Evolutionary conservation across 352 stramenopile genomes (phyloP), one percentile per base, ranked within the genome.

Genomic region (Phytophthora sansomeana): DNA sequence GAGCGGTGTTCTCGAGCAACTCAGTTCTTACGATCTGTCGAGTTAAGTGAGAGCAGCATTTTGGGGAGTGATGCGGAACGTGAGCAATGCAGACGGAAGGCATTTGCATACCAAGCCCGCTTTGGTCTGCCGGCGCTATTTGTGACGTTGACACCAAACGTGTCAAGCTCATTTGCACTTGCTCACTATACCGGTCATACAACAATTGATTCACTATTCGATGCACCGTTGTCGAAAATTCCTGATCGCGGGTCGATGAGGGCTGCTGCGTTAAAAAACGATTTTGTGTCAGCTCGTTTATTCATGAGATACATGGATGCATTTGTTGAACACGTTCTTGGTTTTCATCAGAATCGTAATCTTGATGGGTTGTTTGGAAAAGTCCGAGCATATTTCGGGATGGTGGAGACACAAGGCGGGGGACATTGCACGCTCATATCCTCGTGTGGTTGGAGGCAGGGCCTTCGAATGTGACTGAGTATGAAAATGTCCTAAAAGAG

Each of bases 1-100:
- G 16, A 6, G 1, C 21, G 24, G 39, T 46, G 39, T 46, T 46
- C 2, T 24, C 21, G 21, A 24, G 21, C 21, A 24, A 24, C 21
- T 24, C 21, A 24, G 21, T 24, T 24, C 21, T 24, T 24, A 24
- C 21, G 21, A 24, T 24, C 21, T 3, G 21, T 1, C 13, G 14
- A 46, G 39, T 13, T 46, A 13, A 46, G 39, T 26, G 13, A 24
- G 10, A 46, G 39, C 39, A 46, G 10, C 10, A 5, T 24, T 46
- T 6, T 28, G 39, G 39, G 39, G 6, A 46, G 39, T 26, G 39
- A 46, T 46, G 39, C 39, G 21, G 39, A 46, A 46, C 39, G 39
- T 6, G 39, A 46, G 7, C 39, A 26, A 26, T 26, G 39, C 13
- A 46, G 39, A 13, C 39, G 39, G 11, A 24, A 26, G 10, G 39